Conservation (phyloP, 75 land plant genomes). For the Pinus tabuliformis region DNA sequence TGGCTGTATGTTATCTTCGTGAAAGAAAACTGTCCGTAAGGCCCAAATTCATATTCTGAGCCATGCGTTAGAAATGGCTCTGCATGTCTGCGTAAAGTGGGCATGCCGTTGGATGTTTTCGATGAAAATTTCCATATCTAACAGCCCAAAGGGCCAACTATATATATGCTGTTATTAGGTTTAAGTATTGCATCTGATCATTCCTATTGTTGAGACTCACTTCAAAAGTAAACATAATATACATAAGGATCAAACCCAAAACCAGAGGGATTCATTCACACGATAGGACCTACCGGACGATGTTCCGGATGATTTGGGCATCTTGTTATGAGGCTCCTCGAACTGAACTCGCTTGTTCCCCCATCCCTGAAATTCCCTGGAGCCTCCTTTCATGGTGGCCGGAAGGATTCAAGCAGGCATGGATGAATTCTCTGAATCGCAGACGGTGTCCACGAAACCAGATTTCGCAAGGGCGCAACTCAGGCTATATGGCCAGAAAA, state of each 20-base stretch:
- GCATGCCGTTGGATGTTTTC: background rate
- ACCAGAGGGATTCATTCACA: too few relatives aligned
- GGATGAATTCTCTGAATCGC: background rate
- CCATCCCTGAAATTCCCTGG: slow-evolving; percentile 1
- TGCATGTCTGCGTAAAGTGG: background rate
- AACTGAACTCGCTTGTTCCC: slow-evolving; percentile 6
- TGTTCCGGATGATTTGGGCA: slow-evolving; percentile 1
- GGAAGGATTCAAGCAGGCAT: background rate
- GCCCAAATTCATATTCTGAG: background rate
- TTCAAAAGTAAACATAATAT: background rate
- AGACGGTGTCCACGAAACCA: background rate
- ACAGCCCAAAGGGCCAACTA: too few relatives aligned
- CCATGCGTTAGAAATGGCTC: background rate
- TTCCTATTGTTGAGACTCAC: background rate
- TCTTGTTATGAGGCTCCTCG: slow-evolving; percentile 10
- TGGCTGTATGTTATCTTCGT: too few relatives aligned
- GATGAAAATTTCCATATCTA: background rate
- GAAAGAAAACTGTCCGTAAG: background rate
- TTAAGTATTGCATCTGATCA: background rate
- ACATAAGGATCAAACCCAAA: background rate
- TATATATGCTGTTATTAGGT: too few relatives aligned
- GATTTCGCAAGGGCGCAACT: background rate
- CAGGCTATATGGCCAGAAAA: background rate
- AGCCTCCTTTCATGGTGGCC: background rate
- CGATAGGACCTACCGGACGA: background rate